Evolutionary conservation across 1,139 yeast species (phyloP), one percentile per base, ranked within the genome.

Genomic region (Saccharomycopsis hybrid): DNA sequence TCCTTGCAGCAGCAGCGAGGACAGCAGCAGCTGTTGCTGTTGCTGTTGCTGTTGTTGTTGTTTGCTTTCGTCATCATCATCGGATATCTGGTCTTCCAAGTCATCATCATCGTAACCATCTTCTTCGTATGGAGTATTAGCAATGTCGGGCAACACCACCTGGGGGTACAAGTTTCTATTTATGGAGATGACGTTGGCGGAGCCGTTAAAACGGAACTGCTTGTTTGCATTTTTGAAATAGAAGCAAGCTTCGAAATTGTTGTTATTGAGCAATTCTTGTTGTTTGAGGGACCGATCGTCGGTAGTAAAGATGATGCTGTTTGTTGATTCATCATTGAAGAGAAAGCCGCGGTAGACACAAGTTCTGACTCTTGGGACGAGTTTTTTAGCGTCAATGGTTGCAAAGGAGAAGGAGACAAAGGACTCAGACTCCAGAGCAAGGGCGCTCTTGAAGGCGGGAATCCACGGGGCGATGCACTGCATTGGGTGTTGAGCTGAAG

Each of bases 401-500:
- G 88, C 80, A 48, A 86, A 75, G 56, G 84, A 83, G 58, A 85
- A 83, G 2, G 83, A 66, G 45, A 74, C 70, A 57, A 81, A 82
- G 3, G 72, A 64, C 51, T 61, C 66, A 39, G 57, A 64, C 61
- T 61, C 69, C 49, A 67, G 61, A 54, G 79, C 80, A 27, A 77
- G 58, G n/a, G 82, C 76, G 50, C 69, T 71, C 40, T 67, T 66
- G 59, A 82, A 80, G 9, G 74, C 60, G 2, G 87, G 83, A 61
- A 78, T 80, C 89, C 89, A 82, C 8, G 85, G 81, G 38, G 85
- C 88, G 81, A 79, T 78, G 57, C 73, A 74, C 59, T 76, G 80
- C 60, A 65, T 64, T 50, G 29, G 18, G 18, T 18, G 18, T 18
- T 18, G 18, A 18, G 18, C 18, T 18, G 18, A 18, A 18, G 18